A percentile compares a stretch with the other conserved stretches of the same genome.
phyloP scores from a whole-genome alignment of 2,329 filamentous ascomycete species.

The Rutstroemia sp. region DNA sequence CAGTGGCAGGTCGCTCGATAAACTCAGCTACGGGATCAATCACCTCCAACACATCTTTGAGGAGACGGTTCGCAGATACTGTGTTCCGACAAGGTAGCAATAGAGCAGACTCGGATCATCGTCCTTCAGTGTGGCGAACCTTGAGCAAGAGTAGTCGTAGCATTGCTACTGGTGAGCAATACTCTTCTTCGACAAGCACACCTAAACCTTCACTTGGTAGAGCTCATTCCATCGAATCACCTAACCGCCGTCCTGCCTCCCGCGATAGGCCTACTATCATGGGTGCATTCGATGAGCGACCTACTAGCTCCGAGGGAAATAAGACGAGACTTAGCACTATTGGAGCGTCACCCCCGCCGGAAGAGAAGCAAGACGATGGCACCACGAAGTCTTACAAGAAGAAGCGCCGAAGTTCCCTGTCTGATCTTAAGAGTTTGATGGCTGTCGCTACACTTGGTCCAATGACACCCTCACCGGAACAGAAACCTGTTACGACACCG shows the following conservation, averaged over 20 bases:
- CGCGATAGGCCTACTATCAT: constrained; percentile 54
- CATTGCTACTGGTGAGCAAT: constrained; percentile 48
- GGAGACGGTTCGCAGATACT: constrained; percentile 72
- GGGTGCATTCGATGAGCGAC: constrained; percentile 57
- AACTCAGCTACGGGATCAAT: constrained; percentile 55
- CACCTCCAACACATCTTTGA: constrained; percentile 78
- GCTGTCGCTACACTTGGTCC: constrained; percentile 47
- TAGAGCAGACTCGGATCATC: constrained; percentile 57
- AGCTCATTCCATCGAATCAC: constrained; percentile 69
- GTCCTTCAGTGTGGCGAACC: constrained; percentile 76
- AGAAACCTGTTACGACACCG: neutral
- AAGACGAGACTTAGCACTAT: constrained; percentile 25
- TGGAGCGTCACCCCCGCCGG: constrained; percentile 27
- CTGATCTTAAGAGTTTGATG: constrained; percentile 70
- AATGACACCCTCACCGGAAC: constrained; percentile 28
- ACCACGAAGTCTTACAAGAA: constrained; percentile 46
- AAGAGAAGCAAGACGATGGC: constrained; percentile 37
- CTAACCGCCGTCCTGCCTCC: constrained; percentile 48
- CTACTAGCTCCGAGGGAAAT: constrained; percentile 38
- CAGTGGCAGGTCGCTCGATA: constrained; percentile 24
- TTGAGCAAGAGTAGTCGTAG: constrained; percentile 72
- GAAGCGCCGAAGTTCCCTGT: constrained; percentile 86
- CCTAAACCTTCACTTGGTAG: constrained; percentile 61
- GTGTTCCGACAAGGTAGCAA: constrained; percentile 75
- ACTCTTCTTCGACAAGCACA: constrained; percentile 42